Percentiles rank a stretch among this genome's conserved stretches.
Evolutionary conservation across 1,284 basidiomycete species (phyloP).

Genomic region (Serendipita sp.): DNA sequence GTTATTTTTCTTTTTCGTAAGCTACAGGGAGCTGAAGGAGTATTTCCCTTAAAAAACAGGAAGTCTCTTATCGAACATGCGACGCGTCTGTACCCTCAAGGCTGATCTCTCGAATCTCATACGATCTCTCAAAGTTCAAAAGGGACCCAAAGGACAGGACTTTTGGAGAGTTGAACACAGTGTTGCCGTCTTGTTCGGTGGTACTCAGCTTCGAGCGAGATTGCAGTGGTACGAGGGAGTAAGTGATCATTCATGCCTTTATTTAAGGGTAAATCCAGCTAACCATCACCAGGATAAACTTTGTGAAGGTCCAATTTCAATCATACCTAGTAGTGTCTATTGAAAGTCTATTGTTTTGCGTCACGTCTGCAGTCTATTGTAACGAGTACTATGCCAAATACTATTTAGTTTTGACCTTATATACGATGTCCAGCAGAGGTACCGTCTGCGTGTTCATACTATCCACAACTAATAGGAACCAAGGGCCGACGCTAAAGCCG

Average conservation of each 20-base stretch:
- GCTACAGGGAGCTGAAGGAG: no score
- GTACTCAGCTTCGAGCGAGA: slow-evolving; percentile 1
- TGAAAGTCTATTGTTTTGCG: no score
- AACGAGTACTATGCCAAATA: no score
- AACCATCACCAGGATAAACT: not conserved
- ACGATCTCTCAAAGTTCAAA: slow-evolving; percentile 2
- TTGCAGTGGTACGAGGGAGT: slow-evolving; percentile 6
- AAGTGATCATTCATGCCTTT: not conserved
- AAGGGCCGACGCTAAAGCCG: no score
- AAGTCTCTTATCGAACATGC: slow-evolving; percentile 3
- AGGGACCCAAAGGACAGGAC: slow-evolving; percentile 1
- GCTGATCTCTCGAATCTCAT: slow-evolving; percentile 5
- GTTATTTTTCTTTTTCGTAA: no score
- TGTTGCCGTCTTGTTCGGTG: not conserved
- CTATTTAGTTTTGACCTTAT: no score
- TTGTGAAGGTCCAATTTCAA: not conserved
- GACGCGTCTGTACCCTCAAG: slow-evolving; percentile 2
- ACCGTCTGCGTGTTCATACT: no score
- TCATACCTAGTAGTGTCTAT: no score
- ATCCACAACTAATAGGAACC: no score
- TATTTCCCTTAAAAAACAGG: not conserved
- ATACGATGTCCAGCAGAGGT: no score
- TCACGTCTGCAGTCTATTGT: no score
- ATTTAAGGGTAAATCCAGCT: not conserved
- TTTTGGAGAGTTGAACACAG: slow-evolving; percentile 5